Conservation (phyloP, 306 rosid species). For the Ormosia emarginata region DNA sequence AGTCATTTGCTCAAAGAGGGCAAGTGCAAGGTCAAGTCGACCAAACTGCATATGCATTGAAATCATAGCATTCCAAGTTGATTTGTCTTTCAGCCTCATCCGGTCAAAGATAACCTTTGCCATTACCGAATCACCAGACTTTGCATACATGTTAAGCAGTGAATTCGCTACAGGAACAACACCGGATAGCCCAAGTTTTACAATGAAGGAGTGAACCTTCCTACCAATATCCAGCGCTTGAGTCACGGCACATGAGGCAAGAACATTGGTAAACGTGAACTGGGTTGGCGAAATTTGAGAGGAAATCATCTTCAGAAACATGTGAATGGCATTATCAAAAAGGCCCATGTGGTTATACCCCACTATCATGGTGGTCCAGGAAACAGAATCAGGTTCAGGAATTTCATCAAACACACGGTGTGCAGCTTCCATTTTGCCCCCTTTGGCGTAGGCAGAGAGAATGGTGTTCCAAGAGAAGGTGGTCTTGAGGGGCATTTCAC, state of each 20-base stretch:
- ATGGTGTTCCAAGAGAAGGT: slow-evolving; percentile 71
- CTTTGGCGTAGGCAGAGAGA: slow-evolving; percentile 65
- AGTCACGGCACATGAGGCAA: slow-evolving; percentile 63
- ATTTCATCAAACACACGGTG: slow-evolving; percentile 49
- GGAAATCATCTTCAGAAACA: slow-evolving; percentile 59
- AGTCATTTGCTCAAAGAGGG: slow-evolving; percentile 57
- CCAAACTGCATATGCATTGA: slow-evolving; percentile 63
- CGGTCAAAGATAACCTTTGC: slow-evolving; percentile 63
- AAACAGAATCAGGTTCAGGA: slow-evolving; percentile 79
- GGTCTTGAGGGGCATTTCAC: slow-evolving; percentile 62
- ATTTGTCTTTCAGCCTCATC: slow-evolving; percentile 55
- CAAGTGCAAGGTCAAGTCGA: slow-evolving; percentile 56
- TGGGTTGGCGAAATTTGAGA: slow-evolving; percentile 45
- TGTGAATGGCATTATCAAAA: slow-evolving; percentile 39
- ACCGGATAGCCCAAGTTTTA: slow-evolving; percentile 58
- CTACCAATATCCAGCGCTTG: slow-evolving; percentile 58
- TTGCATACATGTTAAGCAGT: slow-evolving; percentile 85
- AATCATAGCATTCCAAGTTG: slow-evolving; percentile 77
- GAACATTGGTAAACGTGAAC: slow-evolving; percentile 69
- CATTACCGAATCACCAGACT: slow-evolving; percentile 56
- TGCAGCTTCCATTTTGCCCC: slow-evolving; percentile 56
- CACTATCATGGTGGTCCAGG: slow-evolving; percentile 78
- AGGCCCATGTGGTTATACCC: slow-evolving; percentile 65
- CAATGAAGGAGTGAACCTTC: slow-evolving; percentile 63
- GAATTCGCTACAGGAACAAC: slow-evolving; percentile 64